These are phyloP conservation scores for Dimargaris xerosporica DNA, from an alignment of 192 early-diverging fungal genomes.

Conservation along the genomic window DNA sequence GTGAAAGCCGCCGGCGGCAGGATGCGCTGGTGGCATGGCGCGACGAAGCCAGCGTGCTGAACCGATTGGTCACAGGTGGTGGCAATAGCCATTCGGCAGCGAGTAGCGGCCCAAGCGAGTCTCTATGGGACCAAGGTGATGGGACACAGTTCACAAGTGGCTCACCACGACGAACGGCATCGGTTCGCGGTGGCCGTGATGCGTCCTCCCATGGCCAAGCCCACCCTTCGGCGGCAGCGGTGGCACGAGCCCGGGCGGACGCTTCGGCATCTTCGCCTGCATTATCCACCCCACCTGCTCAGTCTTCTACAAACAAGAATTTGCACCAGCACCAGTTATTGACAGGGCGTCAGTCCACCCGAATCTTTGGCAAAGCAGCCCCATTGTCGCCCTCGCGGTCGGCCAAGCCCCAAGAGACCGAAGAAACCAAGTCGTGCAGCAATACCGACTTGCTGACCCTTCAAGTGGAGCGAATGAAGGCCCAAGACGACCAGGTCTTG, in stretches of 20 bases:
- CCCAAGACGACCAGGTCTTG: conserved; percentile 67
- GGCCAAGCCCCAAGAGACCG: conserved; percentile 48
- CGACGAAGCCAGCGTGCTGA: conserved; percentile 51
- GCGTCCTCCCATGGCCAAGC: conserved; percentile 1
- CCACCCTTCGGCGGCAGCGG: conserved; percentile 10
- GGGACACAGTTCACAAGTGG: conserved; percentile 17
- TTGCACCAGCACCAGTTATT: no score
- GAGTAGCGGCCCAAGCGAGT: conserved; percentile 16
- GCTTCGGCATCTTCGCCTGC: no score
- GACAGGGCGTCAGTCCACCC: conserved; percentile 28
- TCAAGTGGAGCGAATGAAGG: conserved; percentile 60
- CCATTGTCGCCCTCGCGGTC: conserved; percentile 9
- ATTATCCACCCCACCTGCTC: no score
- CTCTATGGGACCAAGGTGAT: conserved; percentile 16
- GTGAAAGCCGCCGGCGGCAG: conserved; percentile 59
- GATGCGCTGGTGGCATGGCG: conserved; percentile 59
- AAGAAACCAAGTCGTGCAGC: conserved; percentile 58
- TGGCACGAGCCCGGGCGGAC: no score
- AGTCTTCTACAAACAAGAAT: no score
- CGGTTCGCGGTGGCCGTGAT: neutral
- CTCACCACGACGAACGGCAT: conserved; percentile 10
- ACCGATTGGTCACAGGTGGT: conserved; percentile 29
- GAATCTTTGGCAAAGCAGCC: conserved; percentile 57
- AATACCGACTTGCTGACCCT: conserved; percentile 57
- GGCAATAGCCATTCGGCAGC: neutral